These are phyloP conservation scores for Castanea crenata DNA, from an alignment of 306 rosid genomes.

Conservation along the genomic window DNA sequence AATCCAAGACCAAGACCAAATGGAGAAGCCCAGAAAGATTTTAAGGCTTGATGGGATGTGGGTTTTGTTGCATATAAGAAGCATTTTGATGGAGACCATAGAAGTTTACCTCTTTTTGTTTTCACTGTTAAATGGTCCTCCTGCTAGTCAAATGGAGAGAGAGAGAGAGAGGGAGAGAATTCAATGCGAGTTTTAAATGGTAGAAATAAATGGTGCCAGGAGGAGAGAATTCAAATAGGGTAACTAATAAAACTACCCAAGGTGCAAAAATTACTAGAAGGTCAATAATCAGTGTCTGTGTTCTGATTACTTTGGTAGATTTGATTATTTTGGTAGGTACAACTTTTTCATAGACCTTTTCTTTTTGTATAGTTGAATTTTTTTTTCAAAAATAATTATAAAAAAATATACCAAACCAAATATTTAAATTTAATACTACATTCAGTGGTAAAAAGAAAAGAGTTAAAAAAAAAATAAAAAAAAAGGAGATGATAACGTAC, in stretches of 20 bases:
- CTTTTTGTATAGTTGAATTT: too few species aligned
- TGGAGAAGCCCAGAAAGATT: constrained; percentile 2
- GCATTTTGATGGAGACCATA: constrained; percentile 29
- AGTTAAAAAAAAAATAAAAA: neutral
- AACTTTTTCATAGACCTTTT: too few species aligned
- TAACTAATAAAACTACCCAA: neutral
- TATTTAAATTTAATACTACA: too few species aligned
- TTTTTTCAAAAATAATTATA: too few species aligned
- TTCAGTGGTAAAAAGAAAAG: too few species aligned
- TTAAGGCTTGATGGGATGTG: constrained; percentile 12
- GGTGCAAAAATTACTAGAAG: neutral
- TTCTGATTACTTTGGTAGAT: too few species aligned
- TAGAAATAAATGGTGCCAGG: constrained; percentile 32
- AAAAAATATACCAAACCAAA: neutral
- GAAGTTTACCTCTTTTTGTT: constrained; percentile 12
- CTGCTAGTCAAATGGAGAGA: constrained; percentile 27
- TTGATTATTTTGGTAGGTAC: too few species aligned
- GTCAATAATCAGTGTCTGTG: neutral
- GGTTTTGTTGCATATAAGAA: constrained; percentile 1
- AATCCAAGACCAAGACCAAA: neutral
- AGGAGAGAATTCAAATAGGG: constrained; percentile 22
- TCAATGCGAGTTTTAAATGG: constrained; percentile 2
- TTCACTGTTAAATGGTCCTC: constrained; percentile 1
- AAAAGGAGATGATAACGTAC: neutral
- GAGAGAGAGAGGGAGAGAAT: neutral